Base-by-base conservation (phyloP, 2,329 filamentous ascomycete genomes). In the Penicillium corylophilum region DNA sequence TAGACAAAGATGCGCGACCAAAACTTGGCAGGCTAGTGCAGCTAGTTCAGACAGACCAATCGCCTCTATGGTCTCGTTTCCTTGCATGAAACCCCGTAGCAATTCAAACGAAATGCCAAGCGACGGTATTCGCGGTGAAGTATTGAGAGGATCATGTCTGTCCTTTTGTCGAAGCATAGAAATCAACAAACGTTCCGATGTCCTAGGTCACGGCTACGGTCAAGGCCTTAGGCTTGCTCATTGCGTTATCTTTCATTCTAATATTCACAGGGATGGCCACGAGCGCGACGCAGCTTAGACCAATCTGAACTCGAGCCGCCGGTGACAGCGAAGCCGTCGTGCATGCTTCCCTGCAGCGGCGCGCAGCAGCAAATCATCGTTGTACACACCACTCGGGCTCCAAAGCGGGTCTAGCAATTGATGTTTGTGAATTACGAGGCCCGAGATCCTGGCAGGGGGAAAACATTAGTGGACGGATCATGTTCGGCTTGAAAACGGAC, bases 341-440 rank as follows among this genome's bases (percentile, higher is more conserved):
- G 50, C 60, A 60, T 52, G 46, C 33, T 57, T 57, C 48, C 50
- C 53, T 54, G 54, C 56, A 55, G 51, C 54, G 41, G 50, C 40
- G 55, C 51, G 40, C 26, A 55, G 22, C 26, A 54, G 52, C 60
- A 61, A 63, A 63, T 63, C 59, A 62, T 58, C 50, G 46, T 63
- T 60, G 57, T 62, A 63, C 60, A 60, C 60, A 59, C 50, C 48
- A 56, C 51, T 58, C 42, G 50, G 58, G 56, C 56, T 61, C 44
- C 44, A 43, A 40, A 51, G 56, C 61, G 59, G 59, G 59, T 53
- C 50, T 46, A 39, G 41, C 54, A 50, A 56, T 54, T 54, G 46
- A 50, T 56, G 55, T 54, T 53, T 57, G 56, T 57, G 28, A 48
- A 53, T 56, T 58, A 52, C 56, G 56, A 56, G 56, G 50, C 53